Conservation (phyloP, 225 moss, liverwort and hornwort species). For the Polytrichum formosum region DNA sequence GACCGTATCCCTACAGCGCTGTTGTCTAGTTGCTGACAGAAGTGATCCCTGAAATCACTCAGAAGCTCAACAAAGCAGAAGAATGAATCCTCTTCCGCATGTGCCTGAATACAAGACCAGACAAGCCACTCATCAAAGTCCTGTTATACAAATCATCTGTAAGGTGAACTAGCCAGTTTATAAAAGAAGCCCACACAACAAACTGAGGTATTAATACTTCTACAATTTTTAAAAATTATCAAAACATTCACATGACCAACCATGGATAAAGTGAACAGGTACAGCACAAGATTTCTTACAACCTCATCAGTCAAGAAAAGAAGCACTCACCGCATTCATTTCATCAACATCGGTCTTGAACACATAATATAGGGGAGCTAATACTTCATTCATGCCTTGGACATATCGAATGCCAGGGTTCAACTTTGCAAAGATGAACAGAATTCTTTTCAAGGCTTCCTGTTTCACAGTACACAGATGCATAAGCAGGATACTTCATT, state of each 20-base stretch:
- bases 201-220: too few species aligned
- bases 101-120: slow-evolving; percentile 41
- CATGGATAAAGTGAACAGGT: too few species aligned
- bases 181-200: too few species aligned
- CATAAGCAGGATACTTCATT: background rate
- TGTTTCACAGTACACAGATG: slow-evolving; percentile 26
- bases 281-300: too few species aligned
- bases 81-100: slow-evolving; percentile 92
- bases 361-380: slow-evolving; percentile 92
- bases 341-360: slow-evolving; percentile 92
- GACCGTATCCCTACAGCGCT: slow-evolving; percentile 94
- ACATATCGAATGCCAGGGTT: slow-evolving; percentile 99
- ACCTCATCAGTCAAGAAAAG: background rate
- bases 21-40: slow-evolving; percentile 95
- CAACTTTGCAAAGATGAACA: slow-evolving; percentile 98
- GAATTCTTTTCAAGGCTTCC: slow-evolving; percentile 87
- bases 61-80: slow-evolving; percentile 98
- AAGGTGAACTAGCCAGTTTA: too few species aligned
- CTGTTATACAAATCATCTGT: too few species aligned
- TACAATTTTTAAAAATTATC: too few species aligned
- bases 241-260: too few species aligned
- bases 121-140: background rate
- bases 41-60: slow-evolving; percentile 94
- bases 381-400: slow-evolving; percentile 99
- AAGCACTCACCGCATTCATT: slow-evolving; percentile 66